phyloP scores from a whole-genome alignment of 257 asterid species.

The Parsonsia alboflavescens region DNA sequence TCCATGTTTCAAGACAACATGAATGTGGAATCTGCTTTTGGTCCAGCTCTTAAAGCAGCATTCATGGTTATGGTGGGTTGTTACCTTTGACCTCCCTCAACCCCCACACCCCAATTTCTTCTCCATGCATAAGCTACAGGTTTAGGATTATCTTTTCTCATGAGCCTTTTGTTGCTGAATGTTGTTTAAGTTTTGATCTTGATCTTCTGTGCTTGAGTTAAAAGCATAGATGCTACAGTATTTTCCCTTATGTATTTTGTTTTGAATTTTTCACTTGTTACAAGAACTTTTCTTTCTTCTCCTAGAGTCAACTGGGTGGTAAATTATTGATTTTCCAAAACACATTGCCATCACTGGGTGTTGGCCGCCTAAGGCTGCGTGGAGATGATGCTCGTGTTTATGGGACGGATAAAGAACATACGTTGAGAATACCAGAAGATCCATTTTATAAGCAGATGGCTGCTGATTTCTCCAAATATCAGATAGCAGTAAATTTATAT shows the following conservation, averaged over 20 bases:
- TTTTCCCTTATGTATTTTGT: neutral
- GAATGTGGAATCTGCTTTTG: constrained; percentile 98
- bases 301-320: constrained; percentile 95
- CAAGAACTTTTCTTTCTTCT: constrained; percentile 22
- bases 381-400: constrained; percentile 79
- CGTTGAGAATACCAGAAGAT: constrained; percentile 82
- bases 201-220: too few species aligned
- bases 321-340: constrained; percentile 92
- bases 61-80: constrained; percentile 87
- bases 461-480: constrained; percentile 96
- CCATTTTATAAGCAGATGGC: constrained; percentile 99
- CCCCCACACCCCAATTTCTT: neutral
- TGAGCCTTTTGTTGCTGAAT: too few species aligned
- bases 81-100: constrained; percentile 9
- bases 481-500: constrained; percentile 87
- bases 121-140: neutral
- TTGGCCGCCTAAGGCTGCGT: constrained; percentile 88
- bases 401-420: constrained; percentile 92
- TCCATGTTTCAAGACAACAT: constrained; percentile 82
- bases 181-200: too few species aligned
- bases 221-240: neutral
- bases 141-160: neutral
- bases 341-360: constrained; percentile 90
- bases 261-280: constrained; percentile 7
- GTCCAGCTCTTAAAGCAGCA: constrained; percentile 95